Percentiles rank a stretch among this genome's conserved stretches.
Conservation (phyloP, 148 eudicot species). For the Silene uniflora region DNA sequence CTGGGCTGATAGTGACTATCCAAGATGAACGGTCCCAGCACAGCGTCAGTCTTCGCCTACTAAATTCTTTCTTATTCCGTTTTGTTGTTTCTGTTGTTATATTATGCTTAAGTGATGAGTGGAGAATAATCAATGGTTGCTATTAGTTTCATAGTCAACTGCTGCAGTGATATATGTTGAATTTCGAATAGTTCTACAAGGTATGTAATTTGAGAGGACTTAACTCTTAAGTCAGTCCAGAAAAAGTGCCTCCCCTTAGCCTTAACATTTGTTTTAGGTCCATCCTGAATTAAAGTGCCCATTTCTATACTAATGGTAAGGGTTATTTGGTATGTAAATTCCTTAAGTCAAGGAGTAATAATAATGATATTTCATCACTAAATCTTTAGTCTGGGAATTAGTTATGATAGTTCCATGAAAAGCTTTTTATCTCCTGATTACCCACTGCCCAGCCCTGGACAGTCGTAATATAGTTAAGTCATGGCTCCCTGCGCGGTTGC, state of each 20-base stretch:
- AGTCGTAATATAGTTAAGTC: too few relatives aligned
- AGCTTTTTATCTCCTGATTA: too few relatives aligned
- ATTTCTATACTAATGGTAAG: too few relatives aligned
- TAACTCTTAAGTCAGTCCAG: background rate
- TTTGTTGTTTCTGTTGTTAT: background rate
- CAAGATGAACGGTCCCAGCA: constrained; percentile 95
- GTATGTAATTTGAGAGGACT: background rate
- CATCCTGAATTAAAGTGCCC: too few relatives aligned
- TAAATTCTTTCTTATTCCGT: background rate
- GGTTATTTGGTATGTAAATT: too few relatives aligned
- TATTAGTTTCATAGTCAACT: background rate
- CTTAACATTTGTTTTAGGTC: too few relatives aligned
- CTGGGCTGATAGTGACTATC: constrained; percentile 79
- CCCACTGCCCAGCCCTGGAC: too few relatives aligned
- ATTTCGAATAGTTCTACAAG: background rate
- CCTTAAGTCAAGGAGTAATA: too few relatives aligned
- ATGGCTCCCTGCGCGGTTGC: too few relatives aligned
- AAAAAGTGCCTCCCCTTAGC: background rate
- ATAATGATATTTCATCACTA: too few relatives aligned
- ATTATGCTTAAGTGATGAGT: background rate
- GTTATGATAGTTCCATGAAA: too few relatives aligned
- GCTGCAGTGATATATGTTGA: background rate
- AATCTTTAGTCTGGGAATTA: too few relatives aligned
- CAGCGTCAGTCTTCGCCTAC: constrained; percentile 38
- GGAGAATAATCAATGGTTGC: background rate